Percentiles rank a stretch among this genome's conserved stretches.
Conservation (phyloP, 2,329 filamentous ascomycete species). For the Dothideomycetes sp. region DNA sequence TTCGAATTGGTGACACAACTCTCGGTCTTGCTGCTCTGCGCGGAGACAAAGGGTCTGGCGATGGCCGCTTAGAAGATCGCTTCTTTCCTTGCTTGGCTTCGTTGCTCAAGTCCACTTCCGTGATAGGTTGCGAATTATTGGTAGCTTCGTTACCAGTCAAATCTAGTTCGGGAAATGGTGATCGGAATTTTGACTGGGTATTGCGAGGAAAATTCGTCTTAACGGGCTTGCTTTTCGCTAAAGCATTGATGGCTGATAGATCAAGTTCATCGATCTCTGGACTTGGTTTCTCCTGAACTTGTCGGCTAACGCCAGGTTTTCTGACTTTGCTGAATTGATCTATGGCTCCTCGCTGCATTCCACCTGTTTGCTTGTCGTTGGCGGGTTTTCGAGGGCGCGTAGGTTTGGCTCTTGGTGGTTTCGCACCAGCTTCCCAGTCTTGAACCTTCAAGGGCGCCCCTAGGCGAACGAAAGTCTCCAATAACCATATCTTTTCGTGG, state of each 20-base stretch:
- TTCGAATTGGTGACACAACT: slow-evolving; percentile 21
- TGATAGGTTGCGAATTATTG: slow-evolving; percentile 2
- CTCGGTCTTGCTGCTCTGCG: slow-evolving; percentile 18
- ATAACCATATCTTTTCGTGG: slow-evolving; percentile 59
- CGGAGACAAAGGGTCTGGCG: slow-evolving; percentile 20
- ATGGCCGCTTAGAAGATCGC: slow-evolving; percentile 8
- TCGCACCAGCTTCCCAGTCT: slow-evolving; percentile 48
- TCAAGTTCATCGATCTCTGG: slow-evolving; percentile 10
- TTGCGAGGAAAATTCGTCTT: too few species aligned
- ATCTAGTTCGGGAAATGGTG: neutral
- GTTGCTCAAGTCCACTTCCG: slow-evolving; percentile 10
- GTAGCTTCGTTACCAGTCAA: neutral
- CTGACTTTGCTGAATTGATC: slow-evolving; percentile 15
- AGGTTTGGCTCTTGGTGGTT: neutral
- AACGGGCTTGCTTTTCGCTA: too few species aligned
- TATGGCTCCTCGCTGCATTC: slow-evolving; percentile 17
- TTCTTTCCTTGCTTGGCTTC: slow-evolving; percentile 1
- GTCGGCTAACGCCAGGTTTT: slow-evolving; percentile 14
- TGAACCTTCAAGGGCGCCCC: slow-evolving; percentile 58
- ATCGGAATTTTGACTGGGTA: neutral
- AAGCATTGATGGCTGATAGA: slow-evolving; percentile 1
- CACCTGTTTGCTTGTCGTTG: slow-evolving; percentile 11
- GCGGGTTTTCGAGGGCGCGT: slow-evolving; percentile 3
- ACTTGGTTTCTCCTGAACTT: slow-evolving; percentile 1
- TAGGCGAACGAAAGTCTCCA: slow-evolving; percentile 53